phyloP scores from a whole-genome alignment of 2,329 filamentous ascomycete species.

The Alternaria alternata region DNA sequence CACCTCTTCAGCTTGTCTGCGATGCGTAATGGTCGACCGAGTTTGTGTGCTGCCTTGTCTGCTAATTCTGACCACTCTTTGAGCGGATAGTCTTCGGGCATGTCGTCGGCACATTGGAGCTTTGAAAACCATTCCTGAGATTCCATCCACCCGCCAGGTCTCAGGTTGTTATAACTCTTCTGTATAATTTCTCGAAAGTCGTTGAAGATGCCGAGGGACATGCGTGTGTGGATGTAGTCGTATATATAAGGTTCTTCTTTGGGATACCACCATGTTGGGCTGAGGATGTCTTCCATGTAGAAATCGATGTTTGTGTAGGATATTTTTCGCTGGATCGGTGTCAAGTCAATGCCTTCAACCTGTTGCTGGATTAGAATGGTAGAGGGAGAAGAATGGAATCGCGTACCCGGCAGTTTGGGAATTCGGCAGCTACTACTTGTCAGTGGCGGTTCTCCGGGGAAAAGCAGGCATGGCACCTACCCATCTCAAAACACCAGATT shows the following conservation, averaged over 20 bases:
- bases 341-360: constrained; percentile 54
- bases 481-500: constrained; percentile 54
- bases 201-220: constrained; percentile 65
- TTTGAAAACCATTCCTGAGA: constrained; percentile 55
- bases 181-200: constrained; percentile 65
- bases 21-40: constrained; percentile 59
- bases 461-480: constrained; percentile 33
- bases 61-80: constrained; percentile 57
- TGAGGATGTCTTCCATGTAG: constrained; percentile 73
- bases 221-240: constrained; percentile 67
- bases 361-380: constrained; percentile 31
- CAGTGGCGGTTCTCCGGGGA: constrained; percentile 18
- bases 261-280: constrained; percentile 65
- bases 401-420: constrained; percentile 44
- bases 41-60: constrained; percentile 57
- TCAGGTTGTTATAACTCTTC: constrained; percentile 61
- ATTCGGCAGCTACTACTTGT: constrained; percentile 43
- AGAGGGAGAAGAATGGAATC: background rate
- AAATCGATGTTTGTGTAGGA: constrained; percentile 78
- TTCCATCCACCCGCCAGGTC: constrained; percentile 64
- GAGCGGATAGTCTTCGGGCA: constrained; percentile 58
- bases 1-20: constrained; percentile 62
- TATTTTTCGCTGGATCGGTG: constrained; percentile 48
- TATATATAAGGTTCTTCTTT: constrained; percentile 46
- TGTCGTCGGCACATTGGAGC: constrained; percentile 61